Evolutionary conservation across 768 basidiomycete genomes (phyloP), one percentile per base, ranked within the genome.

Genomic region (Lyophyllum atratum): DNA sequence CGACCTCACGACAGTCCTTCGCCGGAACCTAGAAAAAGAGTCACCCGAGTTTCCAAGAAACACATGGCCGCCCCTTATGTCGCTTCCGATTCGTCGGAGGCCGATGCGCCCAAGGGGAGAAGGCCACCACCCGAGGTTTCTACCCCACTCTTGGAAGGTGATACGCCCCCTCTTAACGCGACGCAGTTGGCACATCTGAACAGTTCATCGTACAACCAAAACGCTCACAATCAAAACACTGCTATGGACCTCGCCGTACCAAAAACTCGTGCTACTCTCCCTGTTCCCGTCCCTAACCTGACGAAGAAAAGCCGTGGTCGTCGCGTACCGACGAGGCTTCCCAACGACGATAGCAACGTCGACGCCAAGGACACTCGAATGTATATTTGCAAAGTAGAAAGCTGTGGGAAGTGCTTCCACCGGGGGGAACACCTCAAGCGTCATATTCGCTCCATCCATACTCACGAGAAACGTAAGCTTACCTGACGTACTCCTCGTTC

Each of bases 231-330:
- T 11, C 28, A 42, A n/a, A 50, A 48, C 17, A 29, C 49, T 15
- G 48, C 48, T 39, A 49, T 43, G 11, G 79, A 78, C 37, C 72
- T 72, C 37, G 78, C 79, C 43, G 73, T 76, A 52, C 76, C 82
- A 19, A 79, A 79, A 43, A 76, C 82, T 62, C 81, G 83, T 55
- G 80, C 80, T 11, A 76, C 80, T 6, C 79, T 85, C 46, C 89
- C 89, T 22, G 77, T 85, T 25, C 89, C 89, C 12, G 87, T 90
- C 40, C 89, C 89, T 33, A 87, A 89, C 70, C 67, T 92, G 59
- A 91, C 86, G 44, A 92, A 91, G 77, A 90, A 89, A 74, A 88
- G 86, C 63, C 84, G 90, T 51, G 90, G 90, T 12, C 83, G 90
- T 34, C 81, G 87, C 56, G 90, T 92, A 21, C 90, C 89, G 4